phyloP scores from a whole-genome alignment of 2,329 filamentous ascomycete species.

The Claviceps monticola region DNA sequence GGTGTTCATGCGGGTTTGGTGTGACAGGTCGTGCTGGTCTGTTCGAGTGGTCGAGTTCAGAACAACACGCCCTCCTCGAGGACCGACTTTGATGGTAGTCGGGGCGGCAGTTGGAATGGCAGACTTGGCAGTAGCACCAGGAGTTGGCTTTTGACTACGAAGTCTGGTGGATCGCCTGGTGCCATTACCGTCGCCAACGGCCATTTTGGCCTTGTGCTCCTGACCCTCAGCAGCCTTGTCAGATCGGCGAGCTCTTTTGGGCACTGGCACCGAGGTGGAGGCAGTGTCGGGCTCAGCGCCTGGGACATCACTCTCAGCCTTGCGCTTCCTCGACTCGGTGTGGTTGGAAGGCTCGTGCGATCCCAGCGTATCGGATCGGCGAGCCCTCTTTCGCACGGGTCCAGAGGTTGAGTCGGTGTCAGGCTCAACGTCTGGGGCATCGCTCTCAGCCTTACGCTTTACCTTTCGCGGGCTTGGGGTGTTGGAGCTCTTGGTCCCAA shows the following conservation, averaged over 20 bases:
- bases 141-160: conserved; percentile 10
- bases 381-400: conserved; percentile 13
- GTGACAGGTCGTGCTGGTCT: conserved; percentile 19
- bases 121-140: conserved; percentile 13
- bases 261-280: conserved; percentile 9
- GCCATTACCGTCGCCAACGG: conserved; percentile 4
- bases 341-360: too few relatives aligned
- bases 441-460: conserved; percentile 19
- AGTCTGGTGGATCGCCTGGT: conserved; percentile 22
- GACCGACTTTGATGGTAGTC: conserved; percentile 20
- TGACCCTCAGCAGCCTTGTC: not conserved
- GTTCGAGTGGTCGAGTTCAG: conserved; percentile 11
- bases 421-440: conserved; percentile 8
- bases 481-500: conserved; percentile 23
- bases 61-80: conserved; percentile 11
- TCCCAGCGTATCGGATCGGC: conserved; percentile 4
- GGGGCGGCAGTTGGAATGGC: conserved; percentile 23
- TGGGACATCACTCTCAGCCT: conserved; percentile 1
- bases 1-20: conserved; percentile 22
- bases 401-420: conserved; percentile 11
- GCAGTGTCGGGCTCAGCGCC: conserved; percentile 11
- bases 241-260: conserved; percentile 13
- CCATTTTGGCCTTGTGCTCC: conserved; percentile 9
- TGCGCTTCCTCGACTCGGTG: too few relatives aligned
- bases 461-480: conserved; percentile 18